Percentiles rank a stretch among this genome's conserved stretches.
Conservation (phyloP, 176 grass and related monocot genomes). For the Saccharum spontaneum region DNA sequence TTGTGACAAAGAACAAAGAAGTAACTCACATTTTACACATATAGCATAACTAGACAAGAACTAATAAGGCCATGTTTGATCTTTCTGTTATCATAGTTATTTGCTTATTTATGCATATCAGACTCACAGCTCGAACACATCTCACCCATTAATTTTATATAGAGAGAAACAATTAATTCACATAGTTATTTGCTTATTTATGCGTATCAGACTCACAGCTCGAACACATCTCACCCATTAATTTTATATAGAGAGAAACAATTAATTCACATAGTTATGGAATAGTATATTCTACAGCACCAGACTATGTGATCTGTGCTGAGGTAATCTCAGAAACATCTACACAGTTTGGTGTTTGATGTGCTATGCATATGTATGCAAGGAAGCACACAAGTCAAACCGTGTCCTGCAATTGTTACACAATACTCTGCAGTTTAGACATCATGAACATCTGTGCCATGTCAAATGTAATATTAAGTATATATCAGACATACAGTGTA, state of each 20-base stretch:
- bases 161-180: background rate
- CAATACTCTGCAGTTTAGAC: background rate
- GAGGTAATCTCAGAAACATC: background rate
- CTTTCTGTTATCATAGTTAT: background rate
- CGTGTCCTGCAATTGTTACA: background rate
- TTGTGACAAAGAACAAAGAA: background rate
- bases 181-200: background rate
- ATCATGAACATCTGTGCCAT: background rate
- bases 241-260: background rate
- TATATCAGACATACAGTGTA: background rate
- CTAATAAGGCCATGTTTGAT: background rate
- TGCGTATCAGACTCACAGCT: background rate
- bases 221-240: background rate
- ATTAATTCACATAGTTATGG: background rate
- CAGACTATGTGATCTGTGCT: background rate
- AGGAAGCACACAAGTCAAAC: background rate
- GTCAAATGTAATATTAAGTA: background rate
- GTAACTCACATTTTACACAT: background rate
- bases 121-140: background rate
- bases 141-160: background rate
- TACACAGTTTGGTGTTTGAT: background rate
- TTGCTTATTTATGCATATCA: background rate
- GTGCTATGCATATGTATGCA: background rate
- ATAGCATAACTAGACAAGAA: background rate
- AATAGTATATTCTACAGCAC: slow-evolving; percentile 6